phyloP scores from a whole-genome alignment of 768 basidiomycete species.

The Thelephora aurantiotincta region DNA sequence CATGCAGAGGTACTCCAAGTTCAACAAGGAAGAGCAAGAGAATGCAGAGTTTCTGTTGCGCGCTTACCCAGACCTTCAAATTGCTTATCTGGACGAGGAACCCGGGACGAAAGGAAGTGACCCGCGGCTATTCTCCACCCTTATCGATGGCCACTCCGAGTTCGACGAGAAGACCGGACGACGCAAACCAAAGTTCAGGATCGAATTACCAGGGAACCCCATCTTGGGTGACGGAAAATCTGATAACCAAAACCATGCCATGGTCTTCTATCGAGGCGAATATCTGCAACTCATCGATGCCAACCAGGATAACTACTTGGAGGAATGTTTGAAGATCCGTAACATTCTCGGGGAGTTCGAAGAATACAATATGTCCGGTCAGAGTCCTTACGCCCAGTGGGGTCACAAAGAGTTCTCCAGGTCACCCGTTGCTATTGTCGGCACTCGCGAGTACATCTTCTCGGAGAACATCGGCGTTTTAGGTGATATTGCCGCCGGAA shows the following conservation, averaged over 20 bases:
- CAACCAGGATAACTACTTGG: constrained; percentile 99
- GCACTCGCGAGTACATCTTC: constrained; percentile 99
- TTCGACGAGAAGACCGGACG: constrained; percentile 78
- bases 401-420: constrained; percentile 87
- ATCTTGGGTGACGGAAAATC: constrained; percentile 99
- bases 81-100: constrained; percentile 96
- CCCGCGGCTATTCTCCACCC: constrained; percentile 75
- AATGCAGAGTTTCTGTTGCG: constrained; percentile 96
- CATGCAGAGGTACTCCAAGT: constrained; percentile 98
- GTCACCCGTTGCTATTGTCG: constrained; percentile 91
- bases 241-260: constrained; percentile 99
- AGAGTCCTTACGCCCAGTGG: constrained; percentile 94
- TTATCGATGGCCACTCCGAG: constrained; percentile 98
- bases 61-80: constrained; percentile 96
- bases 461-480: constrained; percentile 99
- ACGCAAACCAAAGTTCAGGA: constrained; percentile 91
- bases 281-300: constrained; percentile 98
- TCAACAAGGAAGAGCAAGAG: constrained; percentile 98
- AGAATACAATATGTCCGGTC: constrained; percentile 78
- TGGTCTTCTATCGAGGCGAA: constrained; percentile 97
- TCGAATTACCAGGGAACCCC: constrained; percentile 96
- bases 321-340: constrained; percentile 97
- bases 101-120: constrained; percentile 81
- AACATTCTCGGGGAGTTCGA: constrained; percentile 97
- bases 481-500: constrained; percentile 97